phyloP scores from a whole-genome alignment of 805 yeast species.

The Kodamaea neixiangensis region DNA sequence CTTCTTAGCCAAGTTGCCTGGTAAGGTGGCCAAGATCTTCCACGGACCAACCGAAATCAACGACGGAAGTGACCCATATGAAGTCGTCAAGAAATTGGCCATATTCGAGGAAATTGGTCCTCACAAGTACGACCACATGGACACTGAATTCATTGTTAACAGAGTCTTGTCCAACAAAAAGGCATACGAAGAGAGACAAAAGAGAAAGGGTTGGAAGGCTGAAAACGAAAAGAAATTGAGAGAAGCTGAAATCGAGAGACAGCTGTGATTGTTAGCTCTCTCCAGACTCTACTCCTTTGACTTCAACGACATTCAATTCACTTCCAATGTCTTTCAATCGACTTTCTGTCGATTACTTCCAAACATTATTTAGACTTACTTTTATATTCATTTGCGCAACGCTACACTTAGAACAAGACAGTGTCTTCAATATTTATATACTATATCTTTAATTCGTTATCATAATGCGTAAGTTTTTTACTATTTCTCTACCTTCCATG shows the following conservation, averaged over 20 bases:
- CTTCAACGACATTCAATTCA: too few relatives aligned
- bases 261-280: too few relatives aligned
- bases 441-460: neutral
- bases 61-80: conserved; percentile 36
- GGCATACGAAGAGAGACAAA: conserved; percentile 83
- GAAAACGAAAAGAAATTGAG: conserved; percentile 40
- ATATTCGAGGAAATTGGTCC: conserved; percentile 45
- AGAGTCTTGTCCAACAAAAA: conserved; percentile 70
- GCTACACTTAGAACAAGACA: neutral
- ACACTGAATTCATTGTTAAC: conserved; percentile 68
- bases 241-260: conserved; percentile 19
- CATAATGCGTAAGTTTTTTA: neutral
- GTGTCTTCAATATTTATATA: conserved; percentile 1
- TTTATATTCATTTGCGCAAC: neutral
- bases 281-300: too few relatives aligned
- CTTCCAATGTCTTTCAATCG: neutral
- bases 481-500: neutral
- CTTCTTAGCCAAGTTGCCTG: conserved; percentile 44
- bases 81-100: conserved; percentile 29
- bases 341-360: neutral
- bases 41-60: conserved; percentile 59
- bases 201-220: conserved; percentile 80
- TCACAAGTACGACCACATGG: conserved; percentile 65
- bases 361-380: neutral
- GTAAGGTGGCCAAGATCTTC: conserved; percentile 41